Percentiles rank a stretch among this genome's conserved stretches.
Conservation (phyloP, 805 yeast species). For the Hanseniaspora meyeri region DNA sequence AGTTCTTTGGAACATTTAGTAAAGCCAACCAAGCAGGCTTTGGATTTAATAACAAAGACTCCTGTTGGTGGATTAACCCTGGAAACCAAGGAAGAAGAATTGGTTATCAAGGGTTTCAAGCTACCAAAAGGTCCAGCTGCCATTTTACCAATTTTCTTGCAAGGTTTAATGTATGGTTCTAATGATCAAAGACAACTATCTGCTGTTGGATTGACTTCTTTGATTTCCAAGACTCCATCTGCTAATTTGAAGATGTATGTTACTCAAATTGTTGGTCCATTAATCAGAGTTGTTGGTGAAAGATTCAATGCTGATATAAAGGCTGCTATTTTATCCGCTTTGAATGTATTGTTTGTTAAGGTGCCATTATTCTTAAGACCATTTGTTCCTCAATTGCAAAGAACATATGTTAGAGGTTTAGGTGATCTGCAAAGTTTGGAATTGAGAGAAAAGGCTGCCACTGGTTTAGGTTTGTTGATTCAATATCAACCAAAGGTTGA, state of each 20-base stretch:
- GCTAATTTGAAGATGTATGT: slow-evolving; percentile 72
- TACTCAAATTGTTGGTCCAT: slow-evolving; percentile 89
- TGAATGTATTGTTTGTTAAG: slow-evolving; percentile 63
- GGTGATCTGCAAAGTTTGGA: slow-evolving; percentile 63
- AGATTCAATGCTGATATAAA: slow-evolving; percentile 83
- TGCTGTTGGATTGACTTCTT: slow-evolving; percentile 79
- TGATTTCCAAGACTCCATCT: slow-evolving; percentile 79
- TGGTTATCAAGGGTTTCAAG: slow-evolving; percentile 41
- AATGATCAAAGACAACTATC: slow-evolving; percentile 71
- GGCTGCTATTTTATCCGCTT: slow-evolving; percentile 81
- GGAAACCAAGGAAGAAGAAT: slow-evolving; percentile 45
- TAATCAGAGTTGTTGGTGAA: slow-evolving; percentile 96
- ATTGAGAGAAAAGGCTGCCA: slow-evolving; percentile 74
- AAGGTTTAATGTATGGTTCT: slow-evolving; percentile 90
- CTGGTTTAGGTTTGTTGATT: slow-evolving; percentile 77
- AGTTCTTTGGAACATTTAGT: slow-evolving; percentile 65
- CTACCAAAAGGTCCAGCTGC: slow-evolving; percentile 76
- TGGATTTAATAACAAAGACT: slow-evolving; percentile 48
- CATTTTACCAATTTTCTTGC: slow-evolving; percentile 79
- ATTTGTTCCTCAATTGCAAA: slow-evolving; percentile 90
- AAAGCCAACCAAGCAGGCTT: slow-evolving; percentile 65
- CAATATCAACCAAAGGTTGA: slow-evolving; percentile 88
- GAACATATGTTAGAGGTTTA: slow-evolving; percentile 88
- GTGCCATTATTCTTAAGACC: slow-evolving; percentile 89
- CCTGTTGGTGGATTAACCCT: slow-evolving; percentile 53